Base-by-base conservation (phyloP, 768 basidiomycete species). In the Mycena polygramma region DNA sequence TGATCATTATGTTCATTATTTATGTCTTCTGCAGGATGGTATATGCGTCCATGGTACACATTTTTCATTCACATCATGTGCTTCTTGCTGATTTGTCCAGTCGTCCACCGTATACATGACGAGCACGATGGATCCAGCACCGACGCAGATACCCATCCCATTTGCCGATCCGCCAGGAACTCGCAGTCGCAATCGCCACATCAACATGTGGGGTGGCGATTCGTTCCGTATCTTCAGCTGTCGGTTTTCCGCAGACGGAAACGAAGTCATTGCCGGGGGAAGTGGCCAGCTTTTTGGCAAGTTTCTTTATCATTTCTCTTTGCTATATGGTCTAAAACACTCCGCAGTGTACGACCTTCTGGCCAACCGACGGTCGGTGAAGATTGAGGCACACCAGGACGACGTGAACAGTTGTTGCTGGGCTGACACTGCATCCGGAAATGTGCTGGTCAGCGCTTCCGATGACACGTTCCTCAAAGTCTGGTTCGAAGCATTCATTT, bases 381-480 rank as follows among this genome's bases (percentile, higher is more conserved):
- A 91, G 75, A 96, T 99, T 20, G 73, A 80, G n/a, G 98, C 95
- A 0, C 98, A 99, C 77, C 78, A 81, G 2, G 92, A 95, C 77
- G 98, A 99, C 78, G 93, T 98, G 49, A 99, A 99, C 75, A 94
- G 95, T 76, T 91, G 96, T 81, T 96, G 94, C 77, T 99, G 97
- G 92, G 98, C 98, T 0, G 97, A 98, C 77, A 91, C 91, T 14
- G 88, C 89, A 3, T 97, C 95, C 15, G 96, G 96, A 14, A 99
- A 99, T 78, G 90, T 99, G 22, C 88, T 99, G 35, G 91, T 99
- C 58, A 97, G 95, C 74, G 98, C 94, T 1, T 97, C 96, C 0
- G 98, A 99, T 76, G 98, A 99, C 77, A 91, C 90, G 0, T 97
- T 92, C 79, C 83, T 99, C 69, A 99, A 99, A 87, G 91, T 99